phyloP scores from a whole-genome alignment of 1,284 basidiomycete species.

The Ustilago loliicola region DNA sequence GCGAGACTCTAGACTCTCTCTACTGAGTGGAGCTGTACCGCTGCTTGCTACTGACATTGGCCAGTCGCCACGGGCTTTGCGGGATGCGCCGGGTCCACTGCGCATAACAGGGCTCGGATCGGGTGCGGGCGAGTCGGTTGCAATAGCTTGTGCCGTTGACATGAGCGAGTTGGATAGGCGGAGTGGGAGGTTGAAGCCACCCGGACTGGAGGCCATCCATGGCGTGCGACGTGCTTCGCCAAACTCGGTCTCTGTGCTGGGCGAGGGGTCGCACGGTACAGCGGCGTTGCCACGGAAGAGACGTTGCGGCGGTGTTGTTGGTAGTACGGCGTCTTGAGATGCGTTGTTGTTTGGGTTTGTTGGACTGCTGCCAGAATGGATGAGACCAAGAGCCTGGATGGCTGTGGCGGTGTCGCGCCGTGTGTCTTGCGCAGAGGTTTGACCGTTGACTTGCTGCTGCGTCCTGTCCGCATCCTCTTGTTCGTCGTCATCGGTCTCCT shows the following conservation, averaged over 20 bases:
- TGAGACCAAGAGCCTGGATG: slow-evolving; percentile 26
- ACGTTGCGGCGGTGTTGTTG: slow-evolving; percentile 34
- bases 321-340: slow-evolving; percentile 2
- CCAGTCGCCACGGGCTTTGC: slow-evolving; percentile 40
- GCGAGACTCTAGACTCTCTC: slow-evolving; percentile 27
- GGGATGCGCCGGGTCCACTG: slow-evolving; percentile 11
- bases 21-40: slow-evolving; percentile 17
- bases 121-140: slow-evolving; percentile 20
- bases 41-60: slow-evolving; percentile 46
- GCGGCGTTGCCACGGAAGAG: slow-evolving; percentile 31
- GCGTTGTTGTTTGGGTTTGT: background rate
- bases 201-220: slow-evolving; percentile 33
- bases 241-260: slow-evolving; percentile 45
- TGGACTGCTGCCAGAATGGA: background rate
- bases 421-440: background rate
- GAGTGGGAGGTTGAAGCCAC: slow-evolving; percentile 47
- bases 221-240: slow-evolving; percentile 40
- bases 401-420: background rate
- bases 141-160: slow-evolving; percentile 22
- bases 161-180: slow-evolving; percentile 47
- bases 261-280: slow-evolving; percentile 43
- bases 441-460: background rate
- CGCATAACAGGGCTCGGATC: slow-evolving; percentile 21
- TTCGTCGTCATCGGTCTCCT: slow-evolving; percentile 29
- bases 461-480: background rate